Evolutionary conservation across 2,329 filamentous ascomycete genomes (phyloP).

Genomic region (Lecanicillium sp.): DNA sequence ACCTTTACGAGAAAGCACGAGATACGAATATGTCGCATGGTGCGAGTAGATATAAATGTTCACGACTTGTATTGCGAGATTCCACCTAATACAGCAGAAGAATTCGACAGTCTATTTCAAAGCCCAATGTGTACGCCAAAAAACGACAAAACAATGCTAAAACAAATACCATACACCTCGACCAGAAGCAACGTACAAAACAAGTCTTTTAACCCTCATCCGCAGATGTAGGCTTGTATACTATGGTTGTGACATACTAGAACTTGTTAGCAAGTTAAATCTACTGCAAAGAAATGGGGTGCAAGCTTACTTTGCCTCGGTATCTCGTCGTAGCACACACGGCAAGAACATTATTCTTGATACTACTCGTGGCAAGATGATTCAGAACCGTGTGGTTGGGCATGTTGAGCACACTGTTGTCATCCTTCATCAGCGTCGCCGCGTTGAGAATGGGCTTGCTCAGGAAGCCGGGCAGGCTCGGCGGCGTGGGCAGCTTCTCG

Average conservation of each 20-base stretch:
- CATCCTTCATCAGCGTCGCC: slow-evolving; percentile 88
- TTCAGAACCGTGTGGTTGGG: slow-evolving; percentile 97
- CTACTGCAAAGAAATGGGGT: too few relatives aligned
- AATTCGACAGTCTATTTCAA: background rate
- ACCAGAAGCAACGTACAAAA: too few relatives aligned
- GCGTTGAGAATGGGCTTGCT: slow-evolving; percentile 93
- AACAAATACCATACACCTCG: too few relatives aligned
- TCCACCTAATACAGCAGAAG: background rate
- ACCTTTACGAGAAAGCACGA: background rate
- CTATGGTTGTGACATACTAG: slow-evolving; percentile 93
- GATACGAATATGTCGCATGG: slow-evolving; percentile 4
- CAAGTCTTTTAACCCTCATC: slow-evolving; percentile 42
- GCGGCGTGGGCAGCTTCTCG: slow-evolving; percentile 74
- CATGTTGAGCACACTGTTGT: slow-evolving; percentile 94
- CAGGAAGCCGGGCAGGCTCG: slow-evolving; percentile 81
- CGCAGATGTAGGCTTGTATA: slow-evolving; percentile 83
- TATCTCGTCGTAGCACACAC: slow-evolving; percentile 97
- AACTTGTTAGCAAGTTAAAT: background rate
- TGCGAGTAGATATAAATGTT: background rate
- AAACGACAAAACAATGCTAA: too few relatives aligned
- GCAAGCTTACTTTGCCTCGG: slow-evolving; percentile 83
- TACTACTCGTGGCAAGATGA: slow-evolving; percentile 93
- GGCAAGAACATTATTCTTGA: slow-evolving; percentile 91
- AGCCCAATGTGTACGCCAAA: background rate
- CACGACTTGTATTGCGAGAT: background rate